phyloP scores from a whole-genome alignment of 805 yeast genomes.

The Kodamaea neixiangensis region DNA sequence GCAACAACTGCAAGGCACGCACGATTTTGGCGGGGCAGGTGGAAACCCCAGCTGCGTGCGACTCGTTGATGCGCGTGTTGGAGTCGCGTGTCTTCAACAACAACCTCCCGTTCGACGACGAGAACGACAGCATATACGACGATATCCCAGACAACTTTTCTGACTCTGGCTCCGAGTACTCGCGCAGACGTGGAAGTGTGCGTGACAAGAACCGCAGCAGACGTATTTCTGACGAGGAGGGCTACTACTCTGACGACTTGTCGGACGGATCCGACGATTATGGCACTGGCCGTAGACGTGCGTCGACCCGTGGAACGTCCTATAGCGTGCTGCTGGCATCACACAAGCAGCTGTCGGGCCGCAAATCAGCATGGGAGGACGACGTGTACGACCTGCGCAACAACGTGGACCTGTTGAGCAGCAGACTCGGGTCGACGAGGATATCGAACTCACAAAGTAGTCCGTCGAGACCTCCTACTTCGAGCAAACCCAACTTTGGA shows the following conservation, averaged over 20 bases:
- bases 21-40: conserved; percentile 80
- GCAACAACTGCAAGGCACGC: conserved; percentile 85
- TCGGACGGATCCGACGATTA: conserved; percentile 41
- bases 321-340: conserved; percentile 3
- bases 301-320: conserved; percentile 8
- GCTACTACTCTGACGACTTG: conserved; percentile 16
- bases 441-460: conserved; percentile 25
- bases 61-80: conserved; percentile 79
- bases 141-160: conserved; percentile 75
- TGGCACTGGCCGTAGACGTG: conserved; percentile 18
- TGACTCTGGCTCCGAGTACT: conserved; percentile 50
- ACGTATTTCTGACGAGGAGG: conserved; percentile 24
- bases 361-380: conserved; percentile 77
- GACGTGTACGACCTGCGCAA: conserved; percentile 68
- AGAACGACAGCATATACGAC: conserved; percentile 64
- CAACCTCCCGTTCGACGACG: conserved; percentile 49
- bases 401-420: conserved; percentile 36
- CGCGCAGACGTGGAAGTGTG: conserved; percentile 12
- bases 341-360: conserved; percentile 12
- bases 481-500: conserved; percentile 45
- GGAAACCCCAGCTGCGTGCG: conserved; percentile 92
- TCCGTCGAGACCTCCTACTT: conserved; percentile 36
- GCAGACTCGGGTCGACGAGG: conserved; percentile 36
- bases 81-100: conserved; percentile 80
- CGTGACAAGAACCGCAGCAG: conserved; percentile 15